phyloP scores from a whole-genome alignment of 2,329 filamentous ascomycete species.

The Diaporthe australafricana region DNA sequence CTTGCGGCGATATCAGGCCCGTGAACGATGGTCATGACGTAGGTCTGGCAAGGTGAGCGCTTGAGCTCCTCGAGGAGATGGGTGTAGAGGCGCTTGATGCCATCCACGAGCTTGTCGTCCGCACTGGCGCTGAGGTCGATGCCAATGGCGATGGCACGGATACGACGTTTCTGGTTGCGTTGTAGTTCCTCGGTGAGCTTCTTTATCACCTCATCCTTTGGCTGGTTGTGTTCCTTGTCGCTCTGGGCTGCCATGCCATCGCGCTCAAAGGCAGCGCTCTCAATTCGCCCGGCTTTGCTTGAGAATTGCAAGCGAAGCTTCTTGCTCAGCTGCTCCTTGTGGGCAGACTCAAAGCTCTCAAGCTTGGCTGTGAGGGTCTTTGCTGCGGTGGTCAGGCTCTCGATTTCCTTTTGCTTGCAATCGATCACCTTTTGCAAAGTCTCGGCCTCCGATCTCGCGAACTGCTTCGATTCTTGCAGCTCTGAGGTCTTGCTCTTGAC shows the following conservation, averaged over 20 bases:
- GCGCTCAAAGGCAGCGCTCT: background rate
- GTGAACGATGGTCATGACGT: slow-evolving; percentile 21
- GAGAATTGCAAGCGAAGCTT: background rate
- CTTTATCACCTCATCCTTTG: background rate
- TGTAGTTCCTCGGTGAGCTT: background rate
- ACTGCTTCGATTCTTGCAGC: background rate
- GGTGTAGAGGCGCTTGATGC: slow-evolving; percentile 1
- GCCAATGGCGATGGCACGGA: background rate
- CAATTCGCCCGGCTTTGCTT: background rate
- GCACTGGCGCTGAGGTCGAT: slow-evolving; percentile 22
- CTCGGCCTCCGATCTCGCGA: background rate
- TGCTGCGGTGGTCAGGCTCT: background rate
- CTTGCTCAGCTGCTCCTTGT: background rate
- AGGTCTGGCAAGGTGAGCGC: background rate
- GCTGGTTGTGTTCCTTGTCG: background rate
- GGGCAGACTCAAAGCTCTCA: background rate
- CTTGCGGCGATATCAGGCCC: background rate
- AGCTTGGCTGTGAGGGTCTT: background rate
- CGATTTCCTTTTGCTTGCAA: background rate
- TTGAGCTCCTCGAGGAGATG: background rate
- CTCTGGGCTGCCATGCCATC: background rate
- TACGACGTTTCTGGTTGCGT: background rate
- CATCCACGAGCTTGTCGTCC: background rate
- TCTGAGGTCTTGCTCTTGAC: background rate
- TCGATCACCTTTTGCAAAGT: background rate